phyloP scores from a whole-genome alignment of 441 rosid genomes.

The Gossypium trilobum region DNA sequence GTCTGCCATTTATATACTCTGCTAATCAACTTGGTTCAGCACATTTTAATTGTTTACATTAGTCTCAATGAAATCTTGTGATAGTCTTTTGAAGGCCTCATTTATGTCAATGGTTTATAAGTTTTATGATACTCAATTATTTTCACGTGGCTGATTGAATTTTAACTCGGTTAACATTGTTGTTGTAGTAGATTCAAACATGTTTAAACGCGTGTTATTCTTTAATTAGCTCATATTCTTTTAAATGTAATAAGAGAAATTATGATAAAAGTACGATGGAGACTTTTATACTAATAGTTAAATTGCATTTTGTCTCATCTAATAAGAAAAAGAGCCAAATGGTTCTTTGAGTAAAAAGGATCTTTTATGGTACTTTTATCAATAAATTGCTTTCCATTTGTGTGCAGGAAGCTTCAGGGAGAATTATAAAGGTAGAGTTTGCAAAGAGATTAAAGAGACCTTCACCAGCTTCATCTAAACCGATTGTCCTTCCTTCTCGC shows the following conservation, averaged over 20 bases:
- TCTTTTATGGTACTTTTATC: no score
- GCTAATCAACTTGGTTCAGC: background rate
- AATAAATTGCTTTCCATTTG: constrained; percentile 1
- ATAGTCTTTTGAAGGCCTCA: background rate
- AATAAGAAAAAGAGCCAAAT: no score
- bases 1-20: background rate
- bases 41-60: background rate
- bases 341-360: no score
- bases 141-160: no score
- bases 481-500: constrained; percentile 19
- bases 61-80: background rate
- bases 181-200: no score
- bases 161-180: no score
- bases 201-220: no score
- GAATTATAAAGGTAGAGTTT: constrained; percentile 63
- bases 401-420: constrained; percentile 62
- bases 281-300: no score
- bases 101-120: background rate
- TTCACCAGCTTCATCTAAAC: constrained; percentile 33
- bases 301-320: no score
- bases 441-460: constrained; percentile 61
- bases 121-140: background rate
- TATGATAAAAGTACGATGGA: no score
- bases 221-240: no score
- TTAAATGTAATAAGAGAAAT: background rate